Percentiles rank a stretch among this genome's conserved stretches.
Evolutionary conservation across 495 filamentous ascomycete species (phyloP).

Genomic region (Penicillium samsonianum): DNA sequence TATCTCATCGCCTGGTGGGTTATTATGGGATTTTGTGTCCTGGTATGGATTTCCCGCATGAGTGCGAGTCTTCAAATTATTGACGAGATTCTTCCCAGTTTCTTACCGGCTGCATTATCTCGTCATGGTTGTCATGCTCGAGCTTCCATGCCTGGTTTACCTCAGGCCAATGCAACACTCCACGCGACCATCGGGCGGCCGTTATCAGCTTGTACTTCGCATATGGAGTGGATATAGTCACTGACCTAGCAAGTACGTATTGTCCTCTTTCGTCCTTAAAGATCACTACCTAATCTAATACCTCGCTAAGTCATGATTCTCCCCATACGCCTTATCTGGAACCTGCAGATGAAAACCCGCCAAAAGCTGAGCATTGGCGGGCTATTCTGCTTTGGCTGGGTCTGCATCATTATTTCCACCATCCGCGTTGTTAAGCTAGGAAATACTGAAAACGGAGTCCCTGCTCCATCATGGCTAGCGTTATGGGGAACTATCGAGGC

Average conservation of each 20-base stretch:
- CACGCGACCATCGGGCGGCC: conserved; percentile 36
- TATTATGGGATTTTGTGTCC: conserved; percentile 35
- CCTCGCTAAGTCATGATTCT: conserved; percentile 49
- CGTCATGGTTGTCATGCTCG: conserved; percentile 38
- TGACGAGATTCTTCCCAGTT: conserved; percentile 13
- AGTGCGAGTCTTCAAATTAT: background rate
- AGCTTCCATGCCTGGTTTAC: conserved; percentile 45
- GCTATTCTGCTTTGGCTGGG: conserved; percentile 51
- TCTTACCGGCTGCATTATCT: conserved; percentile 39
- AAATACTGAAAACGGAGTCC: conserved; percentile 12
- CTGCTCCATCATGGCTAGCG: conserved; percentile 28
- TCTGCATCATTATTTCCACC: conserved; percentile 53
- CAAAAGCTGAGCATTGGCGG: conserved; percentile 51
- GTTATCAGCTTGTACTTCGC: conserved; percentile 44
- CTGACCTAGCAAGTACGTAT: conserved; percentile 46
- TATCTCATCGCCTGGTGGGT: conserved; percentile 38
- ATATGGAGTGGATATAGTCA: conserved; percentile 43
- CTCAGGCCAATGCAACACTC: conserved; percentile 30
- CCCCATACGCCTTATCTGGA: conserved; percentile 51
- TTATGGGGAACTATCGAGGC: conserved; percentile 33
- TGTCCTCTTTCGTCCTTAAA: background rate
- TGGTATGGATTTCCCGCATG: conserved; percentile 29
- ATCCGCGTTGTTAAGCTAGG: conserved; percentile 46
- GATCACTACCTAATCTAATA: background rate
- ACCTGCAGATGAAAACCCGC: conserved; percentile 43